Percentiles rank a stretch among this genome's conserved stretches.
Evolutionary conservation across 2,329 filamentous ascomycete species (phyloP).

Genomic region (Neodidymelliopsis sp.): DNA sequence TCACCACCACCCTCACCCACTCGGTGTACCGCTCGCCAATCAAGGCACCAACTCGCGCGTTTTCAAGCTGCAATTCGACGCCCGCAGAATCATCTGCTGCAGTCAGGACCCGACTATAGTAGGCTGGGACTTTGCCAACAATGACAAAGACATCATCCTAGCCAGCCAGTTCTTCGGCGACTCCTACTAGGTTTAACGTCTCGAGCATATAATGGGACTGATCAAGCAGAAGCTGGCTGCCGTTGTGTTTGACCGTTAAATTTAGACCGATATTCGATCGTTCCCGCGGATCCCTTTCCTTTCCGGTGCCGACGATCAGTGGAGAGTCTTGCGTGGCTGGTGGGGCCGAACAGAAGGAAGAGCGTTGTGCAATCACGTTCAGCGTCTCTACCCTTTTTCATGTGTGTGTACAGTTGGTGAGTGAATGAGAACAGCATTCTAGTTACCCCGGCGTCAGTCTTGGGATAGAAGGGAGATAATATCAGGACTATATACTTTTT

Average conservation of each 20-base stretch:
- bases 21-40: slow-evolving; percentile 32
- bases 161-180: slow-evolving; percentile 78
- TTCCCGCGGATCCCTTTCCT: no score
- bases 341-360: neutral
- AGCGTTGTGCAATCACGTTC: neutral
- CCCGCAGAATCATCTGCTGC: slow-evolving; percentile 90
- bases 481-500: no score
- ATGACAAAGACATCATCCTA: slow-evolving; percentile 79
- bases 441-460: no score
- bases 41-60: slow-evolving; percentile 67
- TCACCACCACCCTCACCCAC: slow-evolving; percentile 42
- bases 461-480: no score
- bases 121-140: slow-evolving; percentile 96
- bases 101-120: slow-evolving; percentile 91
- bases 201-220: no score
- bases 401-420: no score
- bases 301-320: slow-evolving; percentile 5
- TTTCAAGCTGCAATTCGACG: slow-evolving; percentile 97
- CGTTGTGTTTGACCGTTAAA: neutral
- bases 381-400: no score
- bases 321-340: neutral
- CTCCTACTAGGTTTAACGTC: slow-evolving; percentile 27
- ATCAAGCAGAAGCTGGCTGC: neutral
- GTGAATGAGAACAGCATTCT: no score
- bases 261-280: no score